Conservation (phyloP, 345 rosid genomes). For the Populus tremula region DNA sequence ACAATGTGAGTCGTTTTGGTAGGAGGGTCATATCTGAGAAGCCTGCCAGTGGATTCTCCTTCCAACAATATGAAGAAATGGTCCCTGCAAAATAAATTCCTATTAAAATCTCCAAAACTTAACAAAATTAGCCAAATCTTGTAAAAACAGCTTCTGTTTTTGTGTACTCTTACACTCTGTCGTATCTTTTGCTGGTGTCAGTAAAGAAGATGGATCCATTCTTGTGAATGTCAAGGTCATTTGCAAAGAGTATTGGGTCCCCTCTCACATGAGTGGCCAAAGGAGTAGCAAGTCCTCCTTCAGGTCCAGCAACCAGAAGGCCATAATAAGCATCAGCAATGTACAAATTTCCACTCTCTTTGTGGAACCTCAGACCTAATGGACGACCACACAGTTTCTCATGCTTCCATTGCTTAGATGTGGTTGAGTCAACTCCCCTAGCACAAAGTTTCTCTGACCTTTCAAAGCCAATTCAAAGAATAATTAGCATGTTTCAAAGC, state of each 20-base stretch:
- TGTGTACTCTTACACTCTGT: constrained; percentile 59
- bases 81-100: constrained; percentile 40
- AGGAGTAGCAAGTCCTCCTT: constrained; percentile 80
- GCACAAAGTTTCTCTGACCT: constrained; percentile 80
- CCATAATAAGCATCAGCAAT: constrained; percentile 96
- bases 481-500: constrained; percentile 1
- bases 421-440: constrained; percentile 82
- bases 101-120: background rate
- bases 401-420: constrained; percentile 82
- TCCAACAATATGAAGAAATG: constrained; percentile 89
- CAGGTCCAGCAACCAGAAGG: constrained; percentile 70
- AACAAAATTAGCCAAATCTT: background rate
- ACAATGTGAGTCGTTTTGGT: constrained; percentile 73
- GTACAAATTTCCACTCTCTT: constrained; percentile 57
- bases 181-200: constrained; percentile 85
- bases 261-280: constrained; percentile 71
- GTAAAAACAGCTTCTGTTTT: background rate
- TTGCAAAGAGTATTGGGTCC: constrained; percentile 76
- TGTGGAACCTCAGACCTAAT: constrained; percentile 75
- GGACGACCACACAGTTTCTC: constrained; percentile 89
- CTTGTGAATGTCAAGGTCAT: constrained; percentile 77
- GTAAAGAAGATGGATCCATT: constrained; percentile 96
- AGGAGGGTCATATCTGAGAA: constrained; percentile 84
- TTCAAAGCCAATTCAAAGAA: constrained; percentile 15
- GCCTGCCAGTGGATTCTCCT: constrained; percentile 91